Conservation (phyloP, 768 basidiomycete genomes). For the Coprinellus micaceus region DNA sequence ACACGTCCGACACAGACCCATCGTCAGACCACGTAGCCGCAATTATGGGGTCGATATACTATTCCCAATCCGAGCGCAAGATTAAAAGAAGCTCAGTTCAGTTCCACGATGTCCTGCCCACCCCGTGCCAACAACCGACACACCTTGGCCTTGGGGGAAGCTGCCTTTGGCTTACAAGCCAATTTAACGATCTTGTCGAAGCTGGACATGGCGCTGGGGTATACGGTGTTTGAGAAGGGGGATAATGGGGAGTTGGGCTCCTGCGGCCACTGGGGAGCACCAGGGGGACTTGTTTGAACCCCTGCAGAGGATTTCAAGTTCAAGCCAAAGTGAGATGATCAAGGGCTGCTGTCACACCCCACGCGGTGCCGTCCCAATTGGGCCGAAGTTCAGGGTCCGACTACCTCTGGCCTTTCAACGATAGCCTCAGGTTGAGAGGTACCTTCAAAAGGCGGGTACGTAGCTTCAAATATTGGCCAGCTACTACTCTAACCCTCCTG, state of each 20-base stretch:
- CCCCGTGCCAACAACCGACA: not conserved
- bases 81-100: not conserved
- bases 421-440: too few species aligned
- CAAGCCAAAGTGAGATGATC: too few species aligned
- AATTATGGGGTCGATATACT: constrained; percentile 97
- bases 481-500: too few species aligned
- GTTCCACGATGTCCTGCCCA: not conserved
- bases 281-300: too few species aligned
- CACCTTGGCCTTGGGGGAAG: constrained; percentile 94
- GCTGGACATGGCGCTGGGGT: constrained; percentile 54
- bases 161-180: constrained; percentile 96
- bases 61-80: constrained; percentile 11
- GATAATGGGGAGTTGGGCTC: not conserved
- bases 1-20: constrained; percentile 89
- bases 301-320: too few species aligned
- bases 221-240: not conserved
- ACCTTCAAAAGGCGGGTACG: too few species aligned
- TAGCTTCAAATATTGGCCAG: too few species aligned
- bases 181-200: constrained; percentile 92
- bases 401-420: too few species aligned
- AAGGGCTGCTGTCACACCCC: too few species aligned
- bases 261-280: not conserved
- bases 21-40: constrained; percentile 97
- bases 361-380: too few species aligned
- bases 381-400: too few species aligned